Base-by-base conservation (phyloP, 306 rosid genomes). In the Corylus avellana region DNA sequence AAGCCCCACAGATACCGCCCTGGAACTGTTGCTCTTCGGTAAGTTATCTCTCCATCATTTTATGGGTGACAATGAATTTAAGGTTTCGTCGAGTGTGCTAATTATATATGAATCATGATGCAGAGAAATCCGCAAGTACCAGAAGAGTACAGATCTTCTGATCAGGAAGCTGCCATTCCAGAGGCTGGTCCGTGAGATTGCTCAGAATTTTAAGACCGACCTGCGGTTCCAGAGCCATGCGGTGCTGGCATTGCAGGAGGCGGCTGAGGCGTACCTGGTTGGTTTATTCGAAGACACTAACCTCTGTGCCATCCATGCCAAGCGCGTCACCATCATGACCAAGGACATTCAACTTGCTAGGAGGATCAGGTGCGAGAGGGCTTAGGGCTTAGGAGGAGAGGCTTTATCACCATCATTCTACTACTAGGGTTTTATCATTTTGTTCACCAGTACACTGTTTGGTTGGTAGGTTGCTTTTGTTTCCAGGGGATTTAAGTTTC, bases 1-100 rank as follows among this genome's bases (percentile, higher is more conserved):
- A 88, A 77, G 75, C 90, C 90, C 14, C 90, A 87, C 73, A 78
- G 90, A 75, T 87, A 84, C 70, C 90, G 90, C 12, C 88, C 90
- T 0, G 90, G 87, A 82, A 80, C 85, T 67, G 87, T 84, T 67
- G 87, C 87, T 17, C 86, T 85, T 4, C 89, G 89, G 89, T 85
- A 79, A 42, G 13, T 51, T 0, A 8, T 57, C 51, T 5, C 0
- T 47, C 50, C 2, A 32, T 32, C 35, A 32, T 48, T 48, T 48
- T 48, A 9, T 48, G 51, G 51, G 51, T 70, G n/a, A 16, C 2
- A 12, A 17, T 1, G 35, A 1, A 35, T 39, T 11, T 25, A 3
- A 59, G 3, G 14, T 12, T 59, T 22, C 5, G 35, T 32, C 35
- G 17, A 10, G 9, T 37, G 66, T 9, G 37, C 5, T 59, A 25